Percentiles rank a stretch among this genome's conserved stretches.
phyloP scores from a whole-genome alignment of 495 filamentous ascomycete species.

The Aspergillus diversus region DNA sequence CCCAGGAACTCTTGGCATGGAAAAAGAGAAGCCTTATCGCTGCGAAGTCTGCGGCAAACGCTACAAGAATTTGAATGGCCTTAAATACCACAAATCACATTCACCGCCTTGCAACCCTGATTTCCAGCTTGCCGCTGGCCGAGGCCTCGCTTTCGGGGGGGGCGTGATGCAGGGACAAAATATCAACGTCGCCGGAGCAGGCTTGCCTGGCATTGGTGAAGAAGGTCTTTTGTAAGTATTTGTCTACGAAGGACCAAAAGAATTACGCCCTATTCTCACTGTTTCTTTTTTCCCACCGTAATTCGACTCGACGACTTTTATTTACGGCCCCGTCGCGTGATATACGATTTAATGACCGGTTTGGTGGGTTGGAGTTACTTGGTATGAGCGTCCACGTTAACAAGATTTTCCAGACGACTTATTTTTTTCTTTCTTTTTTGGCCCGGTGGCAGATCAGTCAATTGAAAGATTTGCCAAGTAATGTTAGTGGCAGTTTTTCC shows the following conservation, averaged over 20 bases:
- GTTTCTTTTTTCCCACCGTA: slow-evolving; percentile 20
- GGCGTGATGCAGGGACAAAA: slow-evolving; percentile 57
- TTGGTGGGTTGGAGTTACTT: slow-evolving; percentile 35
- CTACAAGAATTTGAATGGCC: slow-evolving; percentile 97
- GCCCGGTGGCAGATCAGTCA: slow-evolving; percentile 21
- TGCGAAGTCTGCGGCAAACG: slow-evolving; percentile 97
- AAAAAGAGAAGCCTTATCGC: slow-evolving; percentile 98
- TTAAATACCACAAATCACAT: slow-evolving; percentile 91
- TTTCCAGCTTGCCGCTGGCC: slow-evolving; percentile 47
- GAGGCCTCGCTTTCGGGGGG: slow-evolving; percentile 46
- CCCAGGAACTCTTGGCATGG: slow-evolving; percentile 96
- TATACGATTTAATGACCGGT: slow-evolving; percentile 36
- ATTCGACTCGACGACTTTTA: slow-evolving; percentile 29
- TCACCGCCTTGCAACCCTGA: slow-evolving; percentile 71
- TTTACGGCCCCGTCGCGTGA: slow-evolving; percentile 26
- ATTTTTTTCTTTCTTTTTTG: background rate
- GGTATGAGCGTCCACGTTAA: slow-evolving; percentile 27
- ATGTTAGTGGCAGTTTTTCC: background rate
- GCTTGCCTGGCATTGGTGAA: slow-evolving; percentile 55
- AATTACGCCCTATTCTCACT: slow-evolving; percentile 14
- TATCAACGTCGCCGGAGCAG: slow-evolving; percentile 55
- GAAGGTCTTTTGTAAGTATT: slow-evolving; percentile 48
- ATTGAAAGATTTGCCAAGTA: slow-evolving; percentile 6
- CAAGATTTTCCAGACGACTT: slow-evolving; percentile 10
- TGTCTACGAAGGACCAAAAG: slow-evolving; percentile 7